Base-by-base conservation (phyloP, 164 flowering plant genomes). In the Liquidambar formosana region DNA sequence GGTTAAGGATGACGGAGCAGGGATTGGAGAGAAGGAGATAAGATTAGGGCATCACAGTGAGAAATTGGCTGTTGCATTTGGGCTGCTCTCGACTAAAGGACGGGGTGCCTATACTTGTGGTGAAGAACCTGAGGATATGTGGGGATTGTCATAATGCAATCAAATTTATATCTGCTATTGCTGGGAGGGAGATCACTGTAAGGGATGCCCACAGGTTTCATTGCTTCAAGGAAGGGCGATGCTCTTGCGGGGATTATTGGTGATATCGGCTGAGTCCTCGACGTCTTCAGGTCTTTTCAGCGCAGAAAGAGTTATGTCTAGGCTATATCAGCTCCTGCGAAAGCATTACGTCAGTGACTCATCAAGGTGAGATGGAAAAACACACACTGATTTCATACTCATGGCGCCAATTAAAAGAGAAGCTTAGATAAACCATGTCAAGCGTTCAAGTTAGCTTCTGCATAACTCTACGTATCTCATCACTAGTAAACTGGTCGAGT, bases 171-270 rank as follows among this genome's bases (percentile, higher is more conserved):
- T 88, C 95, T 68, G 75, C 82, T 1, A 82, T 88, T 68, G 61
- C 82, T 14, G 73, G 77, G 15, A 83, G 97, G 73, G 92, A 88
- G 72, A 92, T 92, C 48, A 88, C 89, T 57, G 81, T 92, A 11
- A 87, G 95, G 73, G 97, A 92, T 79, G 48, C 85, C 15, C 79
- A 75, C 62, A 85, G 97, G 75, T 92, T 90, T 70, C 97, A 92
- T 72, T 80, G 87, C 74, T 92, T 92, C 80, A 85, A 75, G 73
- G 89, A 80, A 46, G 96, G 94, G 23, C 72, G 63, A 43, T 90
- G 97, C 74, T 86, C 94, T 16, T 90, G 97, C 76, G 86, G 90
- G 23, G 93, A 87, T 80, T 92, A 85, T 76, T 92, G 95, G 97
- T 92, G 80, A 86, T 58, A 52, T n/a, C n/a, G 46, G 28, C 75